Evolutionary conservation across 148 eudicot species (phyloP).

Genomic region (Fagopyrum esculentum): DNA sequence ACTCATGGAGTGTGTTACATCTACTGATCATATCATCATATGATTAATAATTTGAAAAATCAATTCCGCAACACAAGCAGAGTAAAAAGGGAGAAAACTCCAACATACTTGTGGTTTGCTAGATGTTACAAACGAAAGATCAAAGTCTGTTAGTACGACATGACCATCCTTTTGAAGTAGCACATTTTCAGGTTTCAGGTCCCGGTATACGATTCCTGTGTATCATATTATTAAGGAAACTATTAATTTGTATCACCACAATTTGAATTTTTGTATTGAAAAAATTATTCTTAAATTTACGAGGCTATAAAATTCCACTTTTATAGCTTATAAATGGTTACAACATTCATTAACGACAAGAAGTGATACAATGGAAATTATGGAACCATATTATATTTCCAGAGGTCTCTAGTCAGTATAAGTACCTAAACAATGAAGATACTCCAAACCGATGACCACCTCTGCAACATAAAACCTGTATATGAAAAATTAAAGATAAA

Average conservation of each 20-base stretch:
- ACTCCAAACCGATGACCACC: slow-evolving; percentile 88
- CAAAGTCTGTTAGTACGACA: slow-evolving; percentile 82
- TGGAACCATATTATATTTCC: not conserved
- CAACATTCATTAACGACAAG: not conserved
- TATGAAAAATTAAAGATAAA: not conserved
- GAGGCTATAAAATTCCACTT: not conserved
- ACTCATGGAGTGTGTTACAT: not conserved
- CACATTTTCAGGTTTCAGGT: slow-evolving; percentile 92
- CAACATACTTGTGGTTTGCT: slow-evolving; percentile 79
- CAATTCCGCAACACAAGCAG: not conserved
- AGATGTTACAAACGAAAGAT: slow-evolving; percentile 74
- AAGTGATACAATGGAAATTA: not conserved
- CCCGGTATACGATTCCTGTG: slow-evolving; percentile 96
- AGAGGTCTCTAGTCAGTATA: slow-evolving; percentile 5
- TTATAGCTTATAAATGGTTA: not conserved
- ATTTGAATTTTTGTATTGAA: not conserved
- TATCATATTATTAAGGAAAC: slow-evolving; percentile 12
- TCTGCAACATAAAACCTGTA: slow-evolving; percentile 96
- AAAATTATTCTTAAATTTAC: not conserved
- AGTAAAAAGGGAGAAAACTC: not conserved
- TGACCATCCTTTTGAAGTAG: slow-evolving; percentile 85
- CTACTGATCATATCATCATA: not conserved
- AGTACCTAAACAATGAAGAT: slow-evolving; percentile 97
- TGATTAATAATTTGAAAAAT: not conserved
- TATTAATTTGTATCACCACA: not conserved